Evolutionary conservation across 164 flowering plant species (phyloP), one percentile per base, ranked within the genome.

Genomic region (Nymphaea colorata): DNA sequence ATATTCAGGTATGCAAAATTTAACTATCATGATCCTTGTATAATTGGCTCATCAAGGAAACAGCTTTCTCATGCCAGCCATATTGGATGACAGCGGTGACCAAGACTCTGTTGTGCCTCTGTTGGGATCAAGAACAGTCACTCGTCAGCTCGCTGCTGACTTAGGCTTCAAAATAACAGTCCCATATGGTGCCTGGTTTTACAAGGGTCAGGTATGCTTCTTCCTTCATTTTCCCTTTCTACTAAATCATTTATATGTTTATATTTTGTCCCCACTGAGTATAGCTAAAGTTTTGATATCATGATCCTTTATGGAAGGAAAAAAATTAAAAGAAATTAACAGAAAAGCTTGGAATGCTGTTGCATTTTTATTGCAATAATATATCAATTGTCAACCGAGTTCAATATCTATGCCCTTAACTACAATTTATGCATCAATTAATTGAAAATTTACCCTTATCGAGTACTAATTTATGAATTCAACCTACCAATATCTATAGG

Each of bases 101-200:
- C 96, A 95, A 81, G 99, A 91, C 78, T 88, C 96, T 59, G 96
- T 90, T 41, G 89, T 91, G 10, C 98, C 99, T 4, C 70, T 95
- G 17, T 69, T 91, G 74, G 96, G 99, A 2, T 84, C 96, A 0
- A 79, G 98, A n/a, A 88, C 98, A 2, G 85, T 91, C 3, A 79
- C 88, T 45, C 91, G 89, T 11, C 96, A 90, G 67, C 93, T 95
- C 16, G 96, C 99, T 62, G 78, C 82, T 42, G 94, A 90, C 53
- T 65, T 95, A 55, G 72, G 79, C 5, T 85, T 90, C 79, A 68
- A 82, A 43, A 68, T 77, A 44, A 87, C 99, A 44, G 91, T 95
- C 45, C 99, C 98, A 10, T 95, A 91, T 77, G 86, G 86, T 73
- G 86, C 91, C 69, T 95, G 99, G 99, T 95, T 88, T 73, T 89